phyloP scores from a whole-genome alignment of 2,329 filamentous ascomycete genomes.

The Lomentospora prolificans region DNA sequence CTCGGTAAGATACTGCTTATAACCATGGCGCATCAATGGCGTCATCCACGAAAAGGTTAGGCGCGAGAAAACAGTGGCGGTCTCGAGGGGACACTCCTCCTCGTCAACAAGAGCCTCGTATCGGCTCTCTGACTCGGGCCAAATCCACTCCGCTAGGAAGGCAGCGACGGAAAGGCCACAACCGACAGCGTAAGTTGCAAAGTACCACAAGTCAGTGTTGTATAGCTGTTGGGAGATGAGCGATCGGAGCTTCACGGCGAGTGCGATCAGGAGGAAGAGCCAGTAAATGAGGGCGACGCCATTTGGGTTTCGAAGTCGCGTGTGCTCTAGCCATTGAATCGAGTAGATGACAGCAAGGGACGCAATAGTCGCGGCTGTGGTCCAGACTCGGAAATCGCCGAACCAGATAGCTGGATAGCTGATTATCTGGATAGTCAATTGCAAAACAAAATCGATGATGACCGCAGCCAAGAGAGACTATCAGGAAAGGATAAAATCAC shows the following conservation, averaged over 20 bases:
- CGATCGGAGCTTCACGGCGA: conserved; percentile 76
- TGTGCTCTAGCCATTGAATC: conserved; percentile 81
- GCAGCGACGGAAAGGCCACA: conserved; percentile 60
- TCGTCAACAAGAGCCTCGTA: conserved; percentile 50
- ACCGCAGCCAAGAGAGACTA: conserved; percentile 56
- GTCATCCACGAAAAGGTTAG: conserved; percentile 99
- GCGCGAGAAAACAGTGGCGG: conserved; percentile 86
- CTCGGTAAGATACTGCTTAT: conserved; percentile 83
- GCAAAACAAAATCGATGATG: conserved; percentile 56
- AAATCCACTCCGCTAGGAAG: conserved; percentile 75
- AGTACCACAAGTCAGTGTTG: conserved; percentile 58
- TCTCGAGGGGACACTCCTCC: conserved; percentile 67
- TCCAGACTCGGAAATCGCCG: conserved; percentile 79
- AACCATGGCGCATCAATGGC: conserved; percentile 90
- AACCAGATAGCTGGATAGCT: conserved; percentile 61
- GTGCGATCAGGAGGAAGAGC: conserved; percentile 72
- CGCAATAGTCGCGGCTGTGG: conserved; percentile 59
- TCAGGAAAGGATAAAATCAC: neutral
- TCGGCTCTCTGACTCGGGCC: conserved; percentile 56
- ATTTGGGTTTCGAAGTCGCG: conserved; percentile 72
- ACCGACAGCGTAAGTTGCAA: conserved; percentile 63
- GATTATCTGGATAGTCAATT: conserved; percentile 67
- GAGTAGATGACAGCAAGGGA: conserved; percentile 67
- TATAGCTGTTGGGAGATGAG: conserved; percentile 71
- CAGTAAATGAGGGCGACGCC: conserved; percentile 87